Percentiles rank a stretch among this genome's conserved stretches.
These are phyloP conservation scores for Helminthosporium solani DNA, from an alignment of 2,329 filamentous ascomycete species.

Conservation along the genomic window DNA sequence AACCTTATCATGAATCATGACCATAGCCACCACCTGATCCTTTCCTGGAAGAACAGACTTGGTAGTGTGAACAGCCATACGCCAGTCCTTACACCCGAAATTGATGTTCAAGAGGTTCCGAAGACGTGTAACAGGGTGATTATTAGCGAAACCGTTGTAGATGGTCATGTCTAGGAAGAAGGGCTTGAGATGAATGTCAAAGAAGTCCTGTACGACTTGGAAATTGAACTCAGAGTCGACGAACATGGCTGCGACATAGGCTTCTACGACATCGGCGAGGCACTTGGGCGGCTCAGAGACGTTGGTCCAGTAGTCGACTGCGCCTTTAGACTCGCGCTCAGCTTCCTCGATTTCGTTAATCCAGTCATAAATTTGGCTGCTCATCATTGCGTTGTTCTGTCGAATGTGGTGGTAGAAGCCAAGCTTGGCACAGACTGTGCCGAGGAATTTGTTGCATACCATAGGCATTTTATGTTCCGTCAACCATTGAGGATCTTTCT, in stretches of 20 bases:
- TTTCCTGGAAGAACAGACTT: conserved; percentile 49
- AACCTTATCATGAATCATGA: conserved; percentile 73
- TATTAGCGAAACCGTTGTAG: conserved; percentile 84
- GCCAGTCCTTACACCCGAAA: conserved; percentile 65
- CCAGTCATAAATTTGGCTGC: conserved; percentile 54
- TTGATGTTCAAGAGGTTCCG: conserved; percentile 62
- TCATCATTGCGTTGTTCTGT: conserved; percentile 52
- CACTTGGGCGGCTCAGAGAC: conserved; percentile 67
- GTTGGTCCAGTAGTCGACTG: conserved; percentile 67
- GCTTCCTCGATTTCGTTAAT: conserved; percentile 60
- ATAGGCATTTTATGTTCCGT: conserved; percentile 99
- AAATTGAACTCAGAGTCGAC: conserved; percentile 85
- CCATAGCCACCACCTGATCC: conserved; percentile 62
- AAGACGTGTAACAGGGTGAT: conserved; percentile 76
- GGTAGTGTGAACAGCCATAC: conserved; percentile 40
- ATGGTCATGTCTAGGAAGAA: conserved; percentile 80
- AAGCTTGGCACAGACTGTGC: conserved; percentile 74
- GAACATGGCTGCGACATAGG: conserved; percentile 86
- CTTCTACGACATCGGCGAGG: conserved; percentile 84
- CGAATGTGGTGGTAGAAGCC: conserved; percentile 74
- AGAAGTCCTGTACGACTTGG: conserved; percentile 71
- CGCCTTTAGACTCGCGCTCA: conserved; percentile 50
- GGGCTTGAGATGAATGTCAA: conserved; percentile 68
- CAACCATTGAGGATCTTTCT: conserved; percentile 89
- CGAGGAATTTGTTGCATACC: conserved; percentile 94